Evolutionary conservation across 2,329 filamentous ascomycete genomes (phyloP).

Genomic region (Lecanicillium sp.): DNA sequence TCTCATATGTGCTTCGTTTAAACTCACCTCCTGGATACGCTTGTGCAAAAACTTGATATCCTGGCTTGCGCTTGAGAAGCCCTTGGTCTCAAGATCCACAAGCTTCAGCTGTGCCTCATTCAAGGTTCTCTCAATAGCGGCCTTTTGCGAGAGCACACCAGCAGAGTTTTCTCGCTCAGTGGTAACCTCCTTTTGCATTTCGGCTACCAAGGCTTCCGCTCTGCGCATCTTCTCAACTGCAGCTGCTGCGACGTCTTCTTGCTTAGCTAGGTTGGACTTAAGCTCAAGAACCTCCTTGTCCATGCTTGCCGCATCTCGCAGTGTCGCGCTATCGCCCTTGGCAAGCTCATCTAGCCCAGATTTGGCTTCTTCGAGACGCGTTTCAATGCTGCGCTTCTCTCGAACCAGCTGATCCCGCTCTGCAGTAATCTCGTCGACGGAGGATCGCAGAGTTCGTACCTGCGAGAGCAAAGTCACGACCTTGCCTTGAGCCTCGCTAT

Average conservation of each 20-base stretch:
- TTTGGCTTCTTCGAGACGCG: constrained; percentile 78
- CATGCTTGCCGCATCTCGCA: constrained; percentile 81
- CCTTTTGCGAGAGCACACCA: constrained; percentile 83
- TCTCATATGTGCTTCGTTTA: constrained; percentile 1
- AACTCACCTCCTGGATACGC: constrained; percentile 85
- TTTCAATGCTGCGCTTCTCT: constrained; percentile 85
- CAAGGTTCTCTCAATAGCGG: constrained; percentile 75
- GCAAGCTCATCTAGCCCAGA: constrained; percentile 81
- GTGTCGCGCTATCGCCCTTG: constrained; percentile 74
- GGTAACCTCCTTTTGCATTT: constrained; percentile 88
- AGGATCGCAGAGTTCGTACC: constrained; percentile 73
- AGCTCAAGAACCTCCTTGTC: constrained; percentile 86
- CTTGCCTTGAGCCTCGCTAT: constrained; percentile 91
- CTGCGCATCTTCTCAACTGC: constrained; percentile 96
- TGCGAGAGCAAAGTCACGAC: constrained; percentile 86
- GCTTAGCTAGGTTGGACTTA: constrained; percentile 80
- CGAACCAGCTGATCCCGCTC: constrained; percentile 79
- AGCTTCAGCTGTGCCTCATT: constrained; percentile 86
- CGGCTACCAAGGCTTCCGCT: constrained; percentile 75
- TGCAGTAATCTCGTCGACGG: constrained; percentile 74
- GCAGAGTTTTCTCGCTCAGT: constrained; percentile 75
- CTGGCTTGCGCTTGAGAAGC: constrained; percentile 87
- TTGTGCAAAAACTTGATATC: constrained; percentile 94
- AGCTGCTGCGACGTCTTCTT: constrained; percentile 85
- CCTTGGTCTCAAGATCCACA: constrained; percentile 93